These are phyloP conservation scores for Ustilago loliicola DNA, from an alignment of 1,284 basidiomycete species.

Conservation along the genomic window DNA sequence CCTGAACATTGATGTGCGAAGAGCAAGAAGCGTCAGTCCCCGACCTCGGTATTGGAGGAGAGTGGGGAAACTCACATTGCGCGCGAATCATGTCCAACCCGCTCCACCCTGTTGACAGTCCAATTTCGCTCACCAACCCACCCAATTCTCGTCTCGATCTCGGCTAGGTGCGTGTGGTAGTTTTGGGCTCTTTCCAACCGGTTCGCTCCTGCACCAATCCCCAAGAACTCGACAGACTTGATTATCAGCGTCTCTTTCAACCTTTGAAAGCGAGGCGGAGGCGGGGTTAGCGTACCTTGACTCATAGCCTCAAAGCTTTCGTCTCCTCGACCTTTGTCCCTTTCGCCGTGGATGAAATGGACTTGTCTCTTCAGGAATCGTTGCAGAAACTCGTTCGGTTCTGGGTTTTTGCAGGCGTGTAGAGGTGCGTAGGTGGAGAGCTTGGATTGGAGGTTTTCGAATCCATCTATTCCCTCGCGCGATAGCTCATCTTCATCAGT, in stretches of 20 bases:
- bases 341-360: conserved; percentile 35
- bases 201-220: conserved; percentile 17
- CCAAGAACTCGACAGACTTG: not conserved
- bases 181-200: conserved; percentile 36
- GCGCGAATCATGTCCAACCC: conserved; percentile 37
- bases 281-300: conserved; percentile 33
- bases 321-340: conserved; percentile 43
- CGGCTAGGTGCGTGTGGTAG: conserved; percentile 31
- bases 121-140: not conserved
- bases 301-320: conserved; percentile 39
- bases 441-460: conserved; percentile 21
- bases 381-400: not conserved
- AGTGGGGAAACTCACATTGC: conserved; percentile 35
- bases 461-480: conserved; percentile 49
- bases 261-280: no score
- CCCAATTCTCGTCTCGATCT: conserved; percentile 2
- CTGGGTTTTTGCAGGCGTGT: not conserved
- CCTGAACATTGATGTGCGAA: conserved; percentile 4
- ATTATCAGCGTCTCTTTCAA: not conserved
- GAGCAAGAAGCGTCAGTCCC: no score
- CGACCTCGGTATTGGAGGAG: no score
- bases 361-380: conserved; percentile 27
- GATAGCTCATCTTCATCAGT: no score
- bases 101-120: conserved; percentile 40
- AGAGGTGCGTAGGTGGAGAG: conserved; percentile 12